These are phyloP conservation scores for Rhodamnia argentea DNA, from an alignment of 345 rosid species.

Conservation along the genomic window DNA sequence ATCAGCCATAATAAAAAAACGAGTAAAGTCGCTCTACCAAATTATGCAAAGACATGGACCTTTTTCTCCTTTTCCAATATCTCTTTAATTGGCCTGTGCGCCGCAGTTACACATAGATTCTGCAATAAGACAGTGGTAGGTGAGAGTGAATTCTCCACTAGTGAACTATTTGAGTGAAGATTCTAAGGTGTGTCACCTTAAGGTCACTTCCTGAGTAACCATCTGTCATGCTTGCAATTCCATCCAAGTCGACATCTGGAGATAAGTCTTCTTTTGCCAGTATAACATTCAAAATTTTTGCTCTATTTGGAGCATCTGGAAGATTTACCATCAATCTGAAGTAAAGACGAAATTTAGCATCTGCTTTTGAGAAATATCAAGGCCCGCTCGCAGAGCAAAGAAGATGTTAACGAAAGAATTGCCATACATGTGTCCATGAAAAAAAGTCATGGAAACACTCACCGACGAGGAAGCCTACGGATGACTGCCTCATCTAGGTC, in stretches of 20 bases:
- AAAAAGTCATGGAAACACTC: background rate
- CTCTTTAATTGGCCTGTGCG: conserved; percentile 81
- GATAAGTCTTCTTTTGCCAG: conserved; percentile 77
- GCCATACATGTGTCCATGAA: background rate
- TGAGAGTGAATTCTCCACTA: background rate
- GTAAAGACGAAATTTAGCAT: background rate
- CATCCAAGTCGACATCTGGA: conserved; percentile 61
- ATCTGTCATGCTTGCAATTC: conserved; percentile 63
- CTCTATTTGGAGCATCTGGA: conserved; percentile 83
- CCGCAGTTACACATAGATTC: conserved; percentile 87
- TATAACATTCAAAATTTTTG: conserved; percentile 63
- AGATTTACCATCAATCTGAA: conserved; percentile 80
- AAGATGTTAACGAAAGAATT: background rate
- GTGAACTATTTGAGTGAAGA: background rate
- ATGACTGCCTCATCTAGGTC: conserved; percentile 99
- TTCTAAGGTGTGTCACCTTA: conserved; percentile 30
- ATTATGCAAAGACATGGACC: conserved; percentile 18
- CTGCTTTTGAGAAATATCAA: background rate
- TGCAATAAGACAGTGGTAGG: conserved; percentile 11
- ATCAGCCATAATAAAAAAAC: background rate
- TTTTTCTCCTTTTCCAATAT: conserved; percentile 73
- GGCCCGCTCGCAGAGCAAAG: background rate
- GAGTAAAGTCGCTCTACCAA: background rate
- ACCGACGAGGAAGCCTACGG: conserved; percentile 56
- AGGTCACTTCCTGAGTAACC: conserved; percentile 97